Conservation (phyloP, 1,284 basidiomycete genomes). For the Ustilago bromivora region DNA sequence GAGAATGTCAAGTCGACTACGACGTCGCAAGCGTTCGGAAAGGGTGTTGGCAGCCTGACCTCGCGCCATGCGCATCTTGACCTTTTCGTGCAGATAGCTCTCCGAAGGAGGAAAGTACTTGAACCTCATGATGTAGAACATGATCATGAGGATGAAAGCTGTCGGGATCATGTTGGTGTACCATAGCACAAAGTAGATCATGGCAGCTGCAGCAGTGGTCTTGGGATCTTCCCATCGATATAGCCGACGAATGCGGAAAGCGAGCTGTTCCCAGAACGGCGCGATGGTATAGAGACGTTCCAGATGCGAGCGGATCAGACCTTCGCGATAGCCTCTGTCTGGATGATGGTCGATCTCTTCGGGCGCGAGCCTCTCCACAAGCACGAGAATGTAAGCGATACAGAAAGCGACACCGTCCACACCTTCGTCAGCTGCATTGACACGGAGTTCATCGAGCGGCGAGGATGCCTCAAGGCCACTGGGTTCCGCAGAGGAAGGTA, state of each 20-base stretch:
- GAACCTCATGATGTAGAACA: slow-evolving; percentile 66
- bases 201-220: slow-evolving; percentile 61
- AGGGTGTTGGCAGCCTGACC: slow-evolving; percentile 66
- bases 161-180: slow-evolving; percentile 67
- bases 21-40: slow-evolving; percentile 62
- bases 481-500: slow-evolving; percentile 26
- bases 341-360: slow-evolving; percentile 67
- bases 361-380: slow-evolving; percentile 65
- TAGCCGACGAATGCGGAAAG: slow-evolving; percentile 29
- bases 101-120: slow-evolving; percentile 68
- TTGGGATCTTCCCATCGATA: slow-evolving; percentile 56
- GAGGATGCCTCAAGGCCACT: background rate
- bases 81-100: slow-evolving; percentile 64
- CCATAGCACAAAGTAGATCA: slow-evolving; percentile 70
- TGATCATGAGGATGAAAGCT: slow-evolving; percentile 62
- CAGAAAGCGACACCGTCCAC: slow-evolving; percentile 67
- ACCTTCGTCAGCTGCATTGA: slow-evolving; percentile 53
- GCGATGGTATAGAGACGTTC: slow-evolving; percentile 69
- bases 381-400: slow-evolving; percentile 67
- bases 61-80: slow-evolving; percentile 65
- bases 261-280: slow-evolving; percentile 68
- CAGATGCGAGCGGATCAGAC: slow-evolving; percentile 63
- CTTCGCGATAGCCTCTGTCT: slow-evolving; percentile 64
- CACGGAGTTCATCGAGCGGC: slow-evolving; percentile 52
- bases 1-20: slow-evolving; percentile 66